Evolutionary conservation across 805 yeast genomes (phyloP).

Genomic region (Wickerhamomyces rabaulensis): DNA sequence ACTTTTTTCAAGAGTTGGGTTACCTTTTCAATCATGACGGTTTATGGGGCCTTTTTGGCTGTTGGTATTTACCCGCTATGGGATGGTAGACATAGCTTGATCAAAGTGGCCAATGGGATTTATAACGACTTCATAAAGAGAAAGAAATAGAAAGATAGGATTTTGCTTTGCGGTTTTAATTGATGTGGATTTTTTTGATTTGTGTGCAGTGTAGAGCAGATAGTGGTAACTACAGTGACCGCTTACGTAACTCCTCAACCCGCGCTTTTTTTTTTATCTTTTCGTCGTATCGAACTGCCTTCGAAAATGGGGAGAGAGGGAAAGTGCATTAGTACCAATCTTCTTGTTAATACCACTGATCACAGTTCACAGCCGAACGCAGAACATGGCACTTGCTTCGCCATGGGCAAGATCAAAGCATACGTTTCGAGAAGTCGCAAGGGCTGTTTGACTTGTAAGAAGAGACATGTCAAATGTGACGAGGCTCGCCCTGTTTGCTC

Average conservation of each 20-base stretch:
- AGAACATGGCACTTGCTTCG: too few species aligned
- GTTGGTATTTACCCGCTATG: constrained; percentile 31
- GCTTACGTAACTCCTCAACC: too few species aligned
- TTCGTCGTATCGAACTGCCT: too few species aligned
- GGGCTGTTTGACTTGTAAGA: constrained; percentile 47
- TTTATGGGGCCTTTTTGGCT: constrained; percentile 29
- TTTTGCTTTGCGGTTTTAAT: not conserved
- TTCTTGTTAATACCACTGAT: too few species aligned
- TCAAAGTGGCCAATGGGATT: constrained; percentile 31
- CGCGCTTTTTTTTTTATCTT: too few species aligned
- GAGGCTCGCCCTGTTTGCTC: constrained; percentile 30
- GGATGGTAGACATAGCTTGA: constrained; percentile 31
- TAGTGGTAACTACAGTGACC: too few species aligned
- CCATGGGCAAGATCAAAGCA: constrained; percentile 23
- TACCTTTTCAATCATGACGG: constrained; percentile 34
- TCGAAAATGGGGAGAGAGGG: too few species aligned
- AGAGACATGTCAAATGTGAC: constrained; percentile 44
- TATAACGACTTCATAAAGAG: not conserved
- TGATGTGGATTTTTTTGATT: too few species aligned
- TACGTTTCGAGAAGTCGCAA: constrained; percentile 29
- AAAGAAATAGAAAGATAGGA: not conserved
- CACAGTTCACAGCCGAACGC: too few species aligned
- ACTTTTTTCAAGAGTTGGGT: constrained; percentile 34
- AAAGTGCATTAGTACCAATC: too few species aligned
- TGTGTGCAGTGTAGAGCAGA: too few species aligned